Percentiles rank a stretch among this genome's conserved stretches.
These are phyloP conservation scores for Teratosphaeria pseudoeucalypti DNA, from an alignment of 2,329 filamentous ascomycete genomes.

Conservation along the genomic window DNA sequence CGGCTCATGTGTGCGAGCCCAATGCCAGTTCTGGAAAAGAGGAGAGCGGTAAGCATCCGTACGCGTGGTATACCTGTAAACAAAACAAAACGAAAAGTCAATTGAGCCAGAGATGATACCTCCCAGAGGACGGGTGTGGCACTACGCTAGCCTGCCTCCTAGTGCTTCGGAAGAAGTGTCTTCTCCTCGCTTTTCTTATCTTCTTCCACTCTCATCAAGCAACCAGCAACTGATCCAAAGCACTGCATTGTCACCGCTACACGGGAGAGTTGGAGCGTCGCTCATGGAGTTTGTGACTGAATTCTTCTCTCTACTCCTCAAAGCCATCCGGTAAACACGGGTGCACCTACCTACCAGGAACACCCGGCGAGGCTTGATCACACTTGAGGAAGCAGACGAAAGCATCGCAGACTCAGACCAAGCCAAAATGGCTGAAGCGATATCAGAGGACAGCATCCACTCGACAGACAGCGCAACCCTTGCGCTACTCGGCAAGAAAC, in stretches of 20 bases:
- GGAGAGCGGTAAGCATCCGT: background rate
- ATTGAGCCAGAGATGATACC: background rate
- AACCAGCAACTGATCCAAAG: background rate
- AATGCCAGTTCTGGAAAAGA: background rate
- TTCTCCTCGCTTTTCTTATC: background rate
- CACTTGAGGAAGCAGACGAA: background rate
- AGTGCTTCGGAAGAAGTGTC: background rate
- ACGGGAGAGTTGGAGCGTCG: background rate
- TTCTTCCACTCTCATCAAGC: background rate
- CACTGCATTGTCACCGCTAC: background rate
- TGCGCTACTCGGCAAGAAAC: constrained; percentile 36
- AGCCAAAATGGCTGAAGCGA: background rate
- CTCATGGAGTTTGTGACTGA: constrained; percentile 23
- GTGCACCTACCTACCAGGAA: background rate
- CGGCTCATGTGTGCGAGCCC: no score
- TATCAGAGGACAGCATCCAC: constrained; percentile 2
- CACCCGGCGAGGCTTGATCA: background rate
- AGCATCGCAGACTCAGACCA: background rate
- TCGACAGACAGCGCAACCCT: constrained; percentile 27
- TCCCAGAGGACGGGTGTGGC: background rate
- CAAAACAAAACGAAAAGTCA: background rate
- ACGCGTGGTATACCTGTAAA: background rate
- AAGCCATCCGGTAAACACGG: constrained; percentile 15
- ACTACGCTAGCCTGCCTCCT: background rate
- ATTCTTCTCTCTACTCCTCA: constrained; percentile 26